Evolutionary conservation across 768 basidiomycete genomes (phyloP).

Genomic region (Boletus edulis): DNA sequence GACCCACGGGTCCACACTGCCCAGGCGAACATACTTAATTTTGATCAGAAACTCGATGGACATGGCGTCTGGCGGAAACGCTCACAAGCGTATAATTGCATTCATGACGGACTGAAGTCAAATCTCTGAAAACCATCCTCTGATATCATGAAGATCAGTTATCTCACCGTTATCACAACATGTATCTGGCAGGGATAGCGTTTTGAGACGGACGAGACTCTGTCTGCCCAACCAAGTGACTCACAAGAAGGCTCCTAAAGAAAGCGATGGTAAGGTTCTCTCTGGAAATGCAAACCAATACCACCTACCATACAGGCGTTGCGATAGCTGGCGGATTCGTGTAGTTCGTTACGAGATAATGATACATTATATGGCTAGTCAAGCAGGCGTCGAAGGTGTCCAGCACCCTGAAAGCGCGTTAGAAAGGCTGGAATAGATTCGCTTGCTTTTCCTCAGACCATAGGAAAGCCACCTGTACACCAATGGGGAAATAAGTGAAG

Average conservation of each 20-base stretch:
- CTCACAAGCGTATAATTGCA: slow-evolving; percentile 44
- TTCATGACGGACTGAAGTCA: slow-evolving; percentile 43
- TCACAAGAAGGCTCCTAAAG: slow-evolving; percentile 52
- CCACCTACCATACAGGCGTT: slow-evolving; percentile 42
- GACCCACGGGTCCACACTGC: slow-evolving; percentile 49
- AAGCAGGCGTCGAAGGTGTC: slow-evolving; percentile 55
- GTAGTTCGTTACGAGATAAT: slow-evolving; percentile 56
- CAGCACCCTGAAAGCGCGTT: slow-evolving; percentile 28
- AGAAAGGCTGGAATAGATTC: not conserved
- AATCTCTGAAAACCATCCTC: not conserved
- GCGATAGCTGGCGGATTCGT: slow-evolving; percentile 42
- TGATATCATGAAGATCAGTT: not conserved
- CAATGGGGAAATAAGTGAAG: slow-evolving; percentile 33
- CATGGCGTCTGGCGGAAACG: not conserved
- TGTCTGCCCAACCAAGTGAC: slow-evolving; percentile 15
- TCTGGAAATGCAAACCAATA: no score
- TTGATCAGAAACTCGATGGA: not conserved
- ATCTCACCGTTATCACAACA: slow-evolving; percentile 50
- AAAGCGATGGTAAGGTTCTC: not conserved
- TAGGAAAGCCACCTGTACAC: slow-evolving; percentile 16
- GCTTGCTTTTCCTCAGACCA: slow-evolving; percentile 7
- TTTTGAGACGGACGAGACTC: not conserved
- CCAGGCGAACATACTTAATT: slow-evolving; percentile 43
- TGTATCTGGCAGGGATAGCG: slow-evolving; percentile 39
- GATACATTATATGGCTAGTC: slow-evolving; percentile 53